Conservation (phyloP, 306 rosid genomes). For the Fragaria iinumae region DNA sequence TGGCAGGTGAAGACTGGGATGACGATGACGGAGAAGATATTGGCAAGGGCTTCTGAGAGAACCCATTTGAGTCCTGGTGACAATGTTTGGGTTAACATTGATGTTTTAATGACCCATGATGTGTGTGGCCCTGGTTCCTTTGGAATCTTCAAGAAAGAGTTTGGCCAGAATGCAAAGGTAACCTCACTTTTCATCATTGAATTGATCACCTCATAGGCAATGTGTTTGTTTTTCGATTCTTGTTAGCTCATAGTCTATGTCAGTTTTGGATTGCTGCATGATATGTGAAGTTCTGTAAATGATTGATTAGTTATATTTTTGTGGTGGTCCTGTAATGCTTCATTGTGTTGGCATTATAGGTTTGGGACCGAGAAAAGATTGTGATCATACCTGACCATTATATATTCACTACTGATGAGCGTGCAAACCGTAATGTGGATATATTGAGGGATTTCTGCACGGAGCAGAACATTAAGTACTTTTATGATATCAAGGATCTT, state of each 20-base stretch:
- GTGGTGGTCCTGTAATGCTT: background rate
- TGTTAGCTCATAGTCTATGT: background rate
- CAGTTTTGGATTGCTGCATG: background rate
- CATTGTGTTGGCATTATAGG: conserved; percentile 41
- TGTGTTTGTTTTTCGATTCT: background rate
- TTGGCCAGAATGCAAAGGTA: conserved; percentile 88
- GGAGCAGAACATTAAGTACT: conserved; percentile 88
- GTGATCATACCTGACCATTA: conserved; percentile 95
- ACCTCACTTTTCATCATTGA: background rate
- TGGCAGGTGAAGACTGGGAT: conserved; percentile 74
- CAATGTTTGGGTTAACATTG: conserved; percentile 84
- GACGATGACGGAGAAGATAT: conserved; percentile 94
- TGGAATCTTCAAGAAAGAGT: conserved; percentile 91
- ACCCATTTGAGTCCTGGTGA: conserved; percentile 71
- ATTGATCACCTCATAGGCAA: background rate
- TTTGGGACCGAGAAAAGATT: conserved; percentile 92
- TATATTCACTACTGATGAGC: conserved; percentile 86
- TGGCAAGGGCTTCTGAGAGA: conserved; percentile 80
- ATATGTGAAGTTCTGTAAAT: background rate
- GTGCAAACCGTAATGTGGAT: conserved; percentile 94
- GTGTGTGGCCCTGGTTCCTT: conserved; percentile 94
- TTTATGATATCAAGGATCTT: conserved; percentile 90
- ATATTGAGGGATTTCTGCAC: conserved; percentile 84
- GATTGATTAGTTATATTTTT: background rate
- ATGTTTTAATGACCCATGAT: conserved; percentile 92